Evolutionary conservation across 768 basidiomycete genomes (phyloP), one percentile per base, ranked within the genome.

Genomic region (Mrakia blollopis): DNA sequence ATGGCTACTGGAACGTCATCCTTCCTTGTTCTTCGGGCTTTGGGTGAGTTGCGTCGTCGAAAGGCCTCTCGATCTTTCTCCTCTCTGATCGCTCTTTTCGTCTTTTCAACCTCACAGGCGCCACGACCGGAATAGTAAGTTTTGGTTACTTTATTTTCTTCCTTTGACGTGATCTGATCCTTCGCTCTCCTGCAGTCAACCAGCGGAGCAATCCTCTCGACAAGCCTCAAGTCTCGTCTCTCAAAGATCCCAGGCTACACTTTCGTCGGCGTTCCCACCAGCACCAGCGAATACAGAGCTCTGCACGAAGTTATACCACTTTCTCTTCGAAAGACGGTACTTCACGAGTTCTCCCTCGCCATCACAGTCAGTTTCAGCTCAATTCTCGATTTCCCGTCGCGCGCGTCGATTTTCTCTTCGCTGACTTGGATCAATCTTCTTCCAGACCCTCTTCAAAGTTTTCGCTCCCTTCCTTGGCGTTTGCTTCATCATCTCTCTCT

Each of bases 1-100:
- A 77, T 77, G 70, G 76, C 76, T 2, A 61, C 76, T 0, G 28
- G 68, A 1, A 39, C 76, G 14, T 77, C 76, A 5, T 72, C 76
- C 0, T 77, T 72, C 47, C 69, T 77, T 30, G 30, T 77, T 14
- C 28, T 41, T 30, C 39, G 76, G 28, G 44, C 57, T 21, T 44
- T 77, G 2, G 76, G 76, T 57, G 10, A n/a, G 47, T 50, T 18
- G 47, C 14, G 47, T 16, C 47, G 9, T 50, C 47, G 47, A 16
- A 52, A 4, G 9, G 9, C 14, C 50, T 16, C 14, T 23, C 50
- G 16, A 16, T 23, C 50, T 16, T 23, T 23, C 50, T n/a, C 16
- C 57, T 7, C 28, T n/a, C 57, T 57, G 57, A 57, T 14, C 57
- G 25, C 25, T 28, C 57, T 5, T 44, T 44, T 57, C 28, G n/a